phyloP scores from a whole-genome alignment of 305 asterid genomes.

The Rubia occidens region DNA sequence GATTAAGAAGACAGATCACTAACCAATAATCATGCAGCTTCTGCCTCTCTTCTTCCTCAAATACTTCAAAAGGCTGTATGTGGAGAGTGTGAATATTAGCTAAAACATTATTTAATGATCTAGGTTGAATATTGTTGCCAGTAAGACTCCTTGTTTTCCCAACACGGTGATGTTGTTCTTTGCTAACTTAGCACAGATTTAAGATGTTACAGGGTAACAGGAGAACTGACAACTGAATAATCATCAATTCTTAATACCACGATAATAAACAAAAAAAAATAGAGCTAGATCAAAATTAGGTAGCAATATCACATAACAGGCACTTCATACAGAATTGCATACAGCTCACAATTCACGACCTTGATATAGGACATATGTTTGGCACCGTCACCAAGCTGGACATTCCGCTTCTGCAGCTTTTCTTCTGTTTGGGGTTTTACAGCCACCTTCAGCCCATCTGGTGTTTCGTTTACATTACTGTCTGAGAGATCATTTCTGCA shows the following conservation, averaged over 20 bases:
- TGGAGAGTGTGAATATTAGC: conserved; percentile 60
- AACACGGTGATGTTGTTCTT: conserved; percentile 74
- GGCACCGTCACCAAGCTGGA: conserved; percentile 67
- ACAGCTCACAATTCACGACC: conserved; percentile 41
- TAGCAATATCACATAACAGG: conserved; percentile 7
- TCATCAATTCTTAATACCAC: not conserved
- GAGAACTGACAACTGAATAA: not conserved
- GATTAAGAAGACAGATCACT: conserved; percentile 24
- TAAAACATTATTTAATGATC: conserved; percentile 64
- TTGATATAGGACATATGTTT: conserved; percentile 88
- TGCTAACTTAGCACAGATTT: conserved; percentile 67
- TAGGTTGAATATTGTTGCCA: conserved; percentile 62
- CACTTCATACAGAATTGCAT: not conserved
- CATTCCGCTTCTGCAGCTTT: conserved; percentile 48
- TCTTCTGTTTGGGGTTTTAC: conserved; percentile 40
- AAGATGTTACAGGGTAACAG: conserved; percentile 14
- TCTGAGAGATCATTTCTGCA: conserved; percentile 48
- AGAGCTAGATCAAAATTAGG: not conserved
- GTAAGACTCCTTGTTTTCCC: conserved; percentile 71
- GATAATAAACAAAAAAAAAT: not conserved
- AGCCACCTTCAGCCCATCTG: conserved; percentile 39
- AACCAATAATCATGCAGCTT: conserved; percentile 80
- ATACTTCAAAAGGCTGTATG: conserved; percentile 82
- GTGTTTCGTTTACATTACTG: conserved; percentile 34
- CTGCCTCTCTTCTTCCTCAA: conserved; percentile 84